Base-by-base conservation (phyloP, 2,329 filamentous ascomycete genomes). In the Aspergillus sp. region DNA sequence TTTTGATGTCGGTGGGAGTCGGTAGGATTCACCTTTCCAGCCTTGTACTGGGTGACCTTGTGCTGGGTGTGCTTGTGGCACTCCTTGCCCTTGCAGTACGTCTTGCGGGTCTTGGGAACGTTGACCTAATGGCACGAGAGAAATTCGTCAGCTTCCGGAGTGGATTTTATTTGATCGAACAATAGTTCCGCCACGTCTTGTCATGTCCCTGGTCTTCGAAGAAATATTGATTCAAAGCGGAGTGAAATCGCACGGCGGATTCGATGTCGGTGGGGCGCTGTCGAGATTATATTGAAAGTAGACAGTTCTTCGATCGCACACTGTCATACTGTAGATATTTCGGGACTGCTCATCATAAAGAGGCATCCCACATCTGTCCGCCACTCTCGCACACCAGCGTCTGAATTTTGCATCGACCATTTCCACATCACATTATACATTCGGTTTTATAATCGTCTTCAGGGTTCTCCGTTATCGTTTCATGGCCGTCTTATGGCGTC, bases 11-110 rank as follows among this genome's bases (percentile, higher is more conserved):
- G 51, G 17, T 44, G 42, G 22, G 20, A 39, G 50, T 50, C 60
- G 59, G 61, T 65, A 55, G 56, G 64, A 63, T 79, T 72, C 80
- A 89, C 87, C 88, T 96, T 96, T 81, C 91, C 91, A 77, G 91
- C 90, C 86, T 96, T 96, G 89, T 96, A 96, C 84, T 96, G 91
- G 72, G 91, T 95, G 77, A 95, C 90, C 84, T 91, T 91, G 86
- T 93, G 89, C 80, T 91, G 88, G 76, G 89, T 91, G 86, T 93
- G 90, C 84, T 92, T 91, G 88, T 85, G 84, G 90, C 92, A 96
- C 77, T 91, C 87, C 86, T 89, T 93, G 85, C 90, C 90, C 86
- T 96, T 96, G 91, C 91, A 96, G 85, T 92, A 96, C 81, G 93
- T 96, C 84, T 91, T 90, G 79, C 92, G 88, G 80, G 92, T 96